Base-by-base conservation (phyloP, 352 stramenopile species). In the Pythium sukuiense region DNA sequence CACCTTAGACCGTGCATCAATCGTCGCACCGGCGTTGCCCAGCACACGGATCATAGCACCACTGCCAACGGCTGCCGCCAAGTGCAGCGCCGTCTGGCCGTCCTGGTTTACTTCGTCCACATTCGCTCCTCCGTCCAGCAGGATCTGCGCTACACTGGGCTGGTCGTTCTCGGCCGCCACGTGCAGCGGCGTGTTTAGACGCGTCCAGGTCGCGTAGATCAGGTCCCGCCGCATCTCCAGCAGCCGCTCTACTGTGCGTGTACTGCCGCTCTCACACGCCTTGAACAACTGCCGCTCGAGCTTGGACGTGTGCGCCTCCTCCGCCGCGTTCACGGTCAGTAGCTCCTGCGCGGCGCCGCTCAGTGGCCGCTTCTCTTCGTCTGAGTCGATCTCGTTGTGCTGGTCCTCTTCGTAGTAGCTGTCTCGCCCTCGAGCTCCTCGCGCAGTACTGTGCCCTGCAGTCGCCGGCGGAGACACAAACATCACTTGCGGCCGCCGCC, bases 41-140 rank as follows among this genome's bases (percentile, higher is more conserved):
- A 67, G 61, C 26, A 67, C 43, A 6, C 61, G 61, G 27, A 67
- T 67, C 37, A 67, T 55, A 39, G 53, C 43, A 4, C 39, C 41
- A 18, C 61, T 62, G 41, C 61, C 61, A 16, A 67, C 61, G 12
- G 61, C 61, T 16, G 61, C 61, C 12, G 61, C 61, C 9, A 67
- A 41, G 27, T 67, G 61, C 16, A 67, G 32, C 41, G 61, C 53
- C 33, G 61, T 67, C 61, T 67, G 61, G 41, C 61, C 61, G 61
- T 67, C 61, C 43, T 67, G 61, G 61, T 67, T 67, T 53, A 67
- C 61, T 57, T 67, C 53, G 55, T 67, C 54, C 6, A 67, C 61
- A 48, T 67, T 67, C 52, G 61, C 61, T n/a, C 61, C 61, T 45
- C 55, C 18, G 6, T 55, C 32, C 9, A 67, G 53, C 41, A 67